Base-by-base conservation (phyloP, 768 basidiomycete species). In the Symmetrospora coprosmae region DNA sequence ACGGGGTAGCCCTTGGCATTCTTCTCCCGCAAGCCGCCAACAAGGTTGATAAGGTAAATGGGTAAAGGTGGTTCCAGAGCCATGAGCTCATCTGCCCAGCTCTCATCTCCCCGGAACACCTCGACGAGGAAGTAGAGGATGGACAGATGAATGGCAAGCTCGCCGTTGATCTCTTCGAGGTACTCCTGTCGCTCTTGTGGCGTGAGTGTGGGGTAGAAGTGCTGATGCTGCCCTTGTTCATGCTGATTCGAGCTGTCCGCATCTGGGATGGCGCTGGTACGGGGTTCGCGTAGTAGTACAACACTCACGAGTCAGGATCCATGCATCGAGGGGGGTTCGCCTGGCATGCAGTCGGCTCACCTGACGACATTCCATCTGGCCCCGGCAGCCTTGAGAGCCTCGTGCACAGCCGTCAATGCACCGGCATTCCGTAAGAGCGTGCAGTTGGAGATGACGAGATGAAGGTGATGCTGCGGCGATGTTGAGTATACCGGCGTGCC, bases 41-140 rank as follows among this genome's bases (percentile, higher is more conserved):
- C 83, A 46, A 90, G 79, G 53, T 84, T 84, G 75, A 94, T 87
- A 17, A 97, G 76, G 69, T 90, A 90, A 6, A 92, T 82, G 1
- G 92, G 91, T 21, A 97, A 75, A 13, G 94, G 91, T 13, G 91
- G 91, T 46, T 92, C 87, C 74, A 92, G 78, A 66, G 85, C 85
- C 91, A 99, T 97, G 47, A 97, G 76, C 73, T 97, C 92, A 66
- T 94, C 90, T 1, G 87, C 90, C 71, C 97, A 96, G 67, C 89
- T 83, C 61, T 91, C 88, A 65, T 94, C 85, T 2, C 84, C 83
- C 70, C 92, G 85, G 73, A 88, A 89, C 27, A 90, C 79, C 74
- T 97, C 92, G 14, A 96, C 83, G 55, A 97, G 74, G 70, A 94
- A 89, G 71, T 97, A 99, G 41, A 96, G 75, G 82, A 96, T 87